Base-by-base conservation (phyloP, 2,329 filamentous ascomycete genomes). In the Canariomyces notabilis region DNA sequence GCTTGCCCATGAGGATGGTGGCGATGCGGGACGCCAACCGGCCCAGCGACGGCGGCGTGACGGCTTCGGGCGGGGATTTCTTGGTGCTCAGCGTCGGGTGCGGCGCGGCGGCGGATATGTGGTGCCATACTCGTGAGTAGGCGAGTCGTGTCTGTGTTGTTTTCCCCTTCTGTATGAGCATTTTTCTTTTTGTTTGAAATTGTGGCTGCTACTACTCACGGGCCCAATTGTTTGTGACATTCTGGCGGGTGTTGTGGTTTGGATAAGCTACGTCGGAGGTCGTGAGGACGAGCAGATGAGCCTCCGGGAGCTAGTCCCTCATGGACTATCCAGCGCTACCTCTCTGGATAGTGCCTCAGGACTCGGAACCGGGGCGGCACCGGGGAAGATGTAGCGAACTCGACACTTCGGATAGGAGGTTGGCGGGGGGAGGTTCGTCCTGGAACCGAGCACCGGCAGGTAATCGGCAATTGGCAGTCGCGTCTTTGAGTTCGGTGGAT, bases 91-190 rank as follows among this genome's bases (percentile, higher is more conserved):
- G 78, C 14, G 68, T 74, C n/a, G 74, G 68, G 61, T 84, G 80
- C 66, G 69, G 83, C 57, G 74, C 75, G 61, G 71, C 87, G 69
- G 75, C 93, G 67, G 76, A 97, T 67, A 82, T 65, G 55, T 87
- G 82, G 71, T 98, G 93, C 93, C 94, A 98, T 73, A 85, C 82
- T 61, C 94, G 85, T 37, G 90, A 90, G 77, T 97, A 98, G 72
- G 93, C 91, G 55, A 98, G 85, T 64, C 88, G 87, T 51, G 93
- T 97, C 90, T 97, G 59, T 35, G n/a, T n/a, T n/a, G n/a, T n/a
- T n/a, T n/a, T n/a, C n/a, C n/a, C n/a, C n/a, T n/a, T n/a, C n/a
- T n/a, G n/a, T n/a, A n/a, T n/a, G n/a, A n/a, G n/a, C n/a, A n/a
- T n/a, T n/a, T n/a, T n/a, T n/a, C n/a, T n/a, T 6, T 2, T 22